Percentiles rank a stretch among this genome's conserved stretches.
Conservation (phyloP, 2,329 filamentous ascomycete genomes). For the Calcarisporium arbuscula region DNA sequence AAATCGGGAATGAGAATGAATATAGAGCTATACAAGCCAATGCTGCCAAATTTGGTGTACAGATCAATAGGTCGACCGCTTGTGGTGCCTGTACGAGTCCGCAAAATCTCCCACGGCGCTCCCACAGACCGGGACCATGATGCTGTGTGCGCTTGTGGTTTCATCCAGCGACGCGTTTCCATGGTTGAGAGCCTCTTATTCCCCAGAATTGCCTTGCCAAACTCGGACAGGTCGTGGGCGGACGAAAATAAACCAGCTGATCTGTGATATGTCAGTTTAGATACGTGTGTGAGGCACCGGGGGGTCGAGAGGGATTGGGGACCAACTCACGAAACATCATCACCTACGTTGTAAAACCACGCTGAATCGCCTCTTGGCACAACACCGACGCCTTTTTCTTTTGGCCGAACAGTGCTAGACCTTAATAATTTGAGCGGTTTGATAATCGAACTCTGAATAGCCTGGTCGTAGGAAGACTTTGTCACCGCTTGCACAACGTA, state of each 20-base stretch:
- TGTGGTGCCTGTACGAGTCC: conserved; percentile 22
- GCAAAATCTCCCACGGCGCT: conserved; percentile 15
- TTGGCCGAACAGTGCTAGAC: conserved; percentile 5
- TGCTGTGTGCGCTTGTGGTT: conserved; percentile 9
- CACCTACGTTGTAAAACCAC: conserved; percentile 6
- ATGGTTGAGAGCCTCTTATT: conserved; percentile 3
- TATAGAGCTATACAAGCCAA: conserved; percentile 24
- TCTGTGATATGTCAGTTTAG: not conserved
- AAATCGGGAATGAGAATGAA: conserved; percentile 24
- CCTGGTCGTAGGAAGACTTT: conserved; percentile 9
- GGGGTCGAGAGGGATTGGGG: not conserved
- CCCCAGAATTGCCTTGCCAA: conserved; percentile 4
- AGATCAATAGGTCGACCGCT: conserved; percentile 23
- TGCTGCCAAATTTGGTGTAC: conserved; percentile 27
- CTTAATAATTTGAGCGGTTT: conserved; percentile 6
- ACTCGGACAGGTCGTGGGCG: conserved; percentile 3
- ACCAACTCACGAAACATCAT: conserved; percentile 10
- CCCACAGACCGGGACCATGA: conserved; percentile 20
- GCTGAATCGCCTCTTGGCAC: conserved; percentile 8
- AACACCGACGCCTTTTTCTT: conserved; percentile 3
- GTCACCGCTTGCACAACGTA: conserved; percentile 16
- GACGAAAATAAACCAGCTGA: conserved; percentile 8
- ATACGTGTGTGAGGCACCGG: not conserved
- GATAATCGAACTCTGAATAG: conserved; percentile 5
- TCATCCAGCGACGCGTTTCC: conserved; percentile 11